Percentiles rank a stretch among this genome's conserved stretches.
Evolutionary conservation across 192 early-diverging fungal species (phyloP).

Genomic region (Pilobolus umbonatus): DNA sequence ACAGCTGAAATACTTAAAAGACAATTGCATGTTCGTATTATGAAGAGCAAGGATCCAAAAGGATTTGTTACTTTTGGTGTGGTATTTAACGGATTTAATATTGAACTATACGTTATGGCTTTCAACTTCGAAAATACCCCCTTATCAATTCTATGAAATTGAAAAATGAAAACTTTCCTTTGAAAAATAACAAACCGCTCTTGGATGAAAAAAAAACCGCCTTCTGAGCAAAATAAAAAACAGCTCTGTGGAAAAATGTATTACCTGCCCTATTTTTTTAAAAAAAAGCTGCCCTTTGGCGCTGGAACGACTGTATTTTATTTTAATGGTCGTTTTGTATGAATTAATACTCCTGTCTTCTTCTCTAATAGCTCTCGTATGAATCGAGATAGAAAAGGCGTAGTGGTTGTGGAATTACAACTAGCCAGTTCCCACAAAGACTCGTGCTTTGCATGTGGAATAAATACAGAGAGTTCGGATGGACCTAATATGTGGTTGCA

Average conservation of each 20-base stretch:
- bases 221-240: too few species aligned
- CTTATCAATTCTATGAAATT: too few species aligned
- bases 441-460: neutral
- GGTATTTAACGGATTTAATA: neutral
- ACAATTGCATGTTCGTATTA: constrained; percentile 3
- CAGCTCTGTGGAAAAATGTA: too few species aligned
- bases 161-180: too few species aligned
- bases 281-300: too few species aligned
- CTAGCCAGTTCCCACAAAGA: constrained; percentile 2
- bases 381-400: neutral
- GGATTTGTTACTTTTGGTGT: constrained; percentile 11
- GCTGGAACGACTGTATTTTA: too few species aligned
- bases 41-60: constrained; percentile 3
- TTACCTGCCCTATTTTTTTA: too few species aligned
- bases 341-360: neutral
- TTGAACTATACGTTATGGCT: constrained; percentile 14
- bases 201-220: too few species aligned
- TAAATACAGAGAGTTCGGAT: neutral
- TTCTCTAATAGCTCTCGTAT: neutral
- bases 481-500: too few species aligned
- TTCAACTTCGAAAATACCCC: too few species aligned
- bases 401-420: neutral
- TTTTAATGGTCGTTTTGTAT: too few species aligned
- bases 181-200: too few species aligned
- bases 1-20: constrained; percentile 8